Percentiles rank a stretch among this genome's conserved stretches.
Conservation (phyloP, 108 stramenopile species). For the Mediolabrus comicus region DNA sequence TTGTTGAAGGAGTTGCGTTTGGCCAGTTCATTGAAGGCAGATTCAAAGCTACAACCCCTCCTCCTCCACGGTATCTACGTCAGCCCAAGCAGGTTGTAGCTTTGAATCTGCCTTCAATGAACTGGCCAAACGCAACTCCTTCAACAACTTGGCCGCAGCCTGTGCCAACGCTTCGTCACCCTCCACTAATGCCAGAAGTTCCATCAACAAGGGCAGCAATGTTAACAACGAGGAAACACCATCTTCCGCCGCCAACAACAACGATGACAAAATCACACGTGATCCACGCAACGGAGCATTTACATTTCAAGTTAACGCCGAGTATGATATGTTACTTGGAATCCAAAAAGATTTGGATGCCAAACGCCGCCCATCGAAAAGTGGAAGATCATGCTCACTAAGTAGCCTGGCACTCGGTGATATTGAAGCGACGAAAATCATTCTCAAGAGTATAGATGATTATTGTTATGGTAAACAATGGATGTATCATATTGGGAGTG, state of each 20-base stretch:
- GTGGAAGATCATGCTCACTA: background rate
- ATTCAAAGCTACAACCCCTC: background rate
- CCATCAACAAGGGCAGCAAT: background rate
- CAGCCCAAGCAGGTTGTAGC: background rate
- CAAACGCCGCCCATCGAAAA: background rate
- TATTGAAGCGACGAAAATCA: slow-evolving; percentile 7
- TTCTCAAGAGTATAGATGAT: slow-evolving; percentile 60
- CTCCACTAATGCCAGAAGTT: too few relatives aligned
- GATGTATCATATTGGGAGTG: slow-evolving; percentile 90
- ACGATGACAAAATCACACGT: slow-evolving; percentile 9
- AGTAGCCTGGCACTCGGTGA: background rate
- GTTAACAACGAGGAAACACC: background rate
- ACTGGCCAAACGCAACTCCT: background rate
- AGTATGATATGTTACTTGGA: slow-evolving; percentile 53
- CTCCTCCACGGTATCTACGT: background rate
- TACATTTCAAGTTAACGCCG: slow-evolving; percentile 42
- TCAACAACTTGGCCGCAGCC: background rate
- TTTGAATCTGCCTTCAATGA: background rate
- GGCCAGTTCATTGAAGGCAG: background rate
- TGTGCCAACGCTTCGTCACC: background rate
- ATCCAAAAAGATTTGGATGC: slow-evolving; percentile 50
- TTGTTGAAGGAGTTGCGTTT: background rate
- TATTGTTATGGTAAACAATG: slow-evolving; percentile 81
- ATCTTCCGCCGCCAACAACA: background rate
- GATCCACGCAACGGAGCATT: slow-evolving; percentile 46